These are phyloP conservation scores for Exophiala oligosperma DNA, from an alignment of 2,329 filamentous ascomycete genomes.

Conservation along the genomic window DNA sequence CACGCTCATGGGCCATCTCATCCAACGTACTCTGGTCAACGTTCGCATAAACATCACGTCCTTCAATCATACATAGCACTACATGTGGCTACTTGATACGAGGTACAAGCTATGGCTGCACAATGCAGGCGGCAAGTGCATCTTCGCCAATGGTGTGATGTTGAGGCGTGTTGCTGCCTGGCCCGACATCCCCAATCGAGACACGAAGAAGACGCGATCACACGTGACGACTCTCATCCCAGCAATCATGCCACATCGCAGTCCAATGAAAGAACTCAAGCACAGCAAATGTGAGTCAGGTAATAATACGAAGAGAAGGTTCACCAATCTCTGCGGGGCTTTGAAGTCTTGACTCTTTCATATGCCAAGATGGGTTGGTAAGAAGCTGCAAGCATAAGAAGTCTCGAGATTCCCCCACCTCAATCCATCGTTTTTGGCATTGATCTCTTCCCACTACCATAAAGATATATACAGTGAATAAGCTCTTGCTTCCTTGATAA, in stretches of 20 bases:
- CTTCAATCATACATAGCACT: too few species aligned
- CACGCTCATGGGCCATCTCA: too few species aligned
- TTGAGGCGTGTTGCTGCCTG: slow-evolving; percentile 5
- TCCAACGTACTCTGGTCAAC: too few species aligned
- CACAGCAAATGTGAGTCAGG: not conserved
- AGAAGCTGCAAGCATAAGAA: too few species aligned
- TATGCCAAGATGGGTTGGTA: too few species aligned
- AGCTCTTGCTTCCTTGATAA: not conserved
- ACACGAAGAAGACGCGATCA: not conserved
- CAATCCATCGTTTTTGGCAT: not conserved
- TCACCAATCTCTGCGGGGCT: not conserved
- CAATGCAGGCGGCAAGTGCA: not conserved
- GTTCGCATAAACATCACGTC: too few species aligned
- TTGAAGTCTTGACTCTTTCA: not conserved
- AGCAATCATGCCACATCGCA: not conserved
- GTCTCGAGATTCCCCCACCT: too few species aligned
- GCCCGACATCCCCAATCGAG: not conserved
- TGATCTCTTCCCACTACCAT: not conserved
- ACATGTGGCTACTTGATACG: not conserved
- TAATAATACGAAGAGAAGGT: not conserved
- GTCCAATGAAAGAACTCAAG: not conserved
- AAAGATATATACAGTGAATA: not conserved
- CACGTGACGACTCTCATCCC: not conserved
- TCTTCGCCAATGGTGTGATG: not conserved
- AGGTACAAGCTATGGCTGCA: not conserved